Evolutionary conservation across 768 basidiomycete species (phyloP), one percentile per base, ranked within the genome.

Genomic region (Leccinum subgranulosum): DNA sequence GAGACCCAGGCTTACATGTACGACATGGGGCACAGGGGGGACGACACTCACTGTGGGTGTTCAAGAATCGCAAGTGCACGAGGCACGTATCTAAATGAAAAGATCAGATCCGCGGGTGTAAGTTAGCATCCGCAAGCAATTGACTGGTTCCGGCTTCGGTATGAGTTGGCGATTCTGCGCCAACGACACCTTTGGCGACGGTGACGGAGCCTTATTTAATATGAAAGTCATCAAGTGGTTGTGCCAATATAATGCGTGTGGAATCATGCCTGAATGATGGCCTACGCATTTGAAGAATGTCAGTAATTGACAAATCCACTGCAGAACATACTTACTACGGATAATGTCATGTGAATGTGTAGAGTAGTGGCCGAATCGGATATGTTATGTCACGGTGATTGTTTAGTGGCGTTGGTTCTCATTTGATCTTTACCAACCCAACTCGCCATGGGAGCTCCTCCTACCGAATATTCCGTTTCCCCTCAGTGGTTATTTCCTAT

Each of bases 401-500:
- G 36, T 48, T 49, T 6, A 33, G 64, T 69, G 65, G 64, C 66
- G 63, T 53, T 56, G 55, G 52, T 60, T 66, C 57, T 58, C 53
- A 39, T 9, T n/a, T 43, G 46, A 12, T 36, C 47, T 55, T 54
- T 53, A 27, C 36, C 51, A 41, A 33, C 46, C 33, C 53, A 49
- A 23, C 28, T 54, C 41, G 27, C 53, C 64, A 71, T 65, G 65
- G 64, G 59, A 60, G 57, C 59, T 23, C 47, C 63, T 50, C 51
- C 60, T 56, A 68, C 57, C 60, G 72, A 70, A 48, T 52, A 61
- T 25, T 55, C 63, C 61, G 65, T 69, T 53, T 57, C 65, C 62
- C 73, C 81, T 46, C 90, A 92, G 74, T 92, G 90, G 90, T 65
- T 89, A 1, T 91, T 92, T 65, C 77, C 84, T 45, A 60, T 86